These are phyloP conservation scores for Elongisporangium prolatum DNA, from an alignment of 352 stramenopile species.

Conservation along the genomic window DNA sequence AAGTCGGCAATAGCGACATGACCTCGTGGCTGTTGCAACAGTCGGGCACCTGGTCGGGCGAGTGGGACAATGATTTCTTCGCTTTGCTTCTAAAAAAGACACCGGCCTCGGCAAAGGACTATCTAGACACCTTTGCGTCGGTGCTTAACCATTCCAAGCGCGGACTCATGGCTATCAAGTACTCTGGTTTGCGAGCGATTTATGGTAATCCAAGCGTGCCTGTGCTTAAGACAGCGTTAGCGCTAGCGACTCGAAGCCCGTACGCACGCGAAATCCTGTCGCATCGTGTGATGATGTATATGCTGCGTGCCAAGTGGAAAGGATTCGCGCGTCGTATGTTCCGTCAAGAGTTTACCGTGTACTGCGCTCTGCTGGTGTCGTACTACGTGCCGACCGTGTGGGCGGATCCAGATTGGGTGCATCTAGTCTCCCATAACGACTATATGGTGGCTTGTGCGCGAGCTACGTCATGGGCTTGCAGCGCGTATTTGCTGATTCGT, in stretches of 20 bases:
- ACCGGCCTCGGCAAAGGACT: slow-evolving; percentile 26
- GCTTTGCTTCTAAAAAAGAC: slow-evolving; percentile 49
- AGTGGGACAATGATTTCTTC: slow-evolving; percentile 49
- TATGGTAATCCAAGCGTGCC: slow-evolving; percentile 46
- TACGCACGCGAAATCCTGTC: slow-evolving; percentile 41
- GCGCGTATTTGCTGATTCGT: slow-evolving; percentile 41
- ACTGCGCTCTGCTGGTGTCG: slow-evolving; percentile 37
- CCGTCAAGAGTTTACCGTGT: slow-evolving; percentile 39
- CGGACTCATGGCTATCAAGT: slow-evolving; percentile 43
- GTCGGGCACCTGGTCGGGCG: slow-evolving; percentile 25
- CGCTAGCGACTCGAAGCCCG: slow-evolving; percentile 28
- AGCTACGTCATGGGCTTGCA: slow-evolving; percentile 42
- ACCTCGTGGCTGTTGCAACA: slow-evolving; percentile 41
- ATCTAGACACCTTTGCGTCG: slow-evolving; percentile 48
- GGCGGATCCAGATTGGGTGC: slow-evolving; percentile 45
- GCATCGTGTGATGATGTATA: slow-evolving; percentile 49
- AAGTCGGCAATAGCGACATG: slow-evolving; percentile 55
- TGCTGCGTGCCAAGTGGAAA: slow-evolving; percentile 57
- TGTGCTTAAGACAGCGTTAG: slow-evolving; percentile 43
- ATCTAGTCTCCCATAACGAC: slow-evolving; percentile 29
- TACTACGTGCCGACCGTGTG: slow-evolving; percentile 61
- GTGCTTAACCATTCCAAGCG: slow-evolving; percentile 42
- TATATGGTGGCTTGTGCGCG: slow-evolving; percentile 35
- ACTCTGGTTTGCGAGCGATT: slow-evolving; percentile 33
- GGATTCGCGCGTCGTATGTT: slow-evolving; percentile 50